Conservation (phyloP, 2,329 filamentous ascomycete species). For the Xylariaceae sp. region DNA sequence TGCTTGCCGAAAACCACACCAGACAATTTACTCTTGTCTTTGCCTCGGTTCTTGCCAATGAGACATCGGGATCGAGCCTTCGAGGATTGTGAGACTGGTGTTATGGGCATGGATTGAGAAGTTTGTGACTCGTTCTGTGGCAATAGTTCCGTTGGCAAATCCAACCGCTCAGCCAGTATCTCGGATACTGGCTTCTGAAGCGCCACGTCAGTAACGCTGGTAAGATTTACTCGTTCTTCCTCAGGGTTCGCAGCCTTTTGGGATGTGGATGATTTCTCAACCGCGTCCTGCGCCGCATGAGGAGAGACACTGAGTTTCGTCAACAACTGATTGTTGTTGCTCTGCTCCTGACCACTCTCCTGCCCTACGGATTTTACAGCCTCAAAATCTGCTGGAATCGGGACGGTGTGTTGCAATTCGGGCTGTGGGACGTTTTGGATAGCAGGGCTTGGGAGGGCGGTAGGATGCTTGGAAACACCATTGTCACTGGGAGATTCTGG, state of each 20-base stretch:
- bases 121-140: slow-evolving; percentile 21
- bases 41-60: slow-evolving; percentile 50
- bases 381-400: too few relatives aligned
- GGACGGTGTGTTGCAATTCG: too few relatives aligned
- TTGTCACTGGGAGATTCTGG: too few relatives aligned
- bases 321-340: background rate
- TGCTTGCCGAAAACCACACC: slow-evolving; percentile 78
- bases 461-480: too few relatives aligned
- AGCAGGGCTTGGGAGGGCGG: too few relatives aligned
- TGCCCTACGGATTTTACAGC: background rate
- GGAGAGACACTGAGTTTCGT: too few relatives aligned
- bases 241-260: background rate
- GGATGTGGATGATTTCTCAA: background rate
- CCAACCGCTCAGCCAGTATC: slow-evolving; percentile 27
- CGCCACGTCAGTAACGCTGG: slow-evolving; percentile 24
- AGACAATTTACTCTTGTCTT: slow-evolving; percentile 64
- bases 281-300: too few relatives aligned
- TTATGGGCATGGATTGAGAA: slow-evolving; percentile 23
- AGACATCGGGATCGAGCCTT: slow-evolving; percentile 32
- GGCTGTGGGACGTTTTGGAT: too few relatives aligned
- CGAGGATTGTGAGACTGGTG: slow-evolving; percentile 30
- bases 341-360: background rate
- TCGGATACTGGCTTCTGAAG: slow-evolving; percentile 34
- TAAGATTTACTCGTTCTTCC: slow-evolving; percentile 3
- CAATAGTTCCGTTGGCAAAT: slow-evolving; percentile 5